Conservation (phyloP, 2,329 filamentous ascomycete species). For the Diaporthe humulicola region DNA sequence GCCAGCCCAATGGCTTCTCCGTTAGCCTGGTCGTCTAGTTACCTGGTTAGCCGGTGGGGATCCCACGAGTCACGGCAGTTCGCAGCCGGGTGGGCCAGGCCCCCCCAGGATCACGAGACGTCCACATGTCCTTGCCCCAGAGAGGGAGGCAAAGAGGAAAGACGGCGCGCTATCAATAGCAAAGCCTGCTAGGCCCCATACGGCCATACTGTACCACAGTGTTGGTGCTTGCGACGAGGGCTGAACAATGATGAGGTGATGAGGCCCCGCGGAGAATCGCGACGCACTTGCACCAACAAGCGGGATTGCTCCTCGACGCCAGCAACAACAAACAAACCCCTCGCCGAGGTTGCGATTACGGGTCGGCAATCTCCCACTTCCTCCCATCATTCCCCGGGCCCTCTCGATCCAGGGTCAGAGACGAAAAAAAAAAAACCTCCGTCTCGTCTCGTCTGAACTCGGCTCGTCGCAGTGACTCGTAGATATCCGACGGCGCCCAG, state of each 20-base stretch:
- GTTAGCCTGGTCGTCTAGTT: constrained; percentile 8
- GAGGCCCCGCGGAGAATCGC: constrained; percentile 6
- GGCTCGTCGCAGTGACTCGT: constrained; percentile 1
- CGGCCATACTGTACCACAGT: too few relatives aligned
- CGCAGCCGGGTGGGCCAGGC: constrained; percentile 6
- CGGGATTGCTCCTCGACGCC: not conserved
- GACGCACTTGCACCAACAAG: constrained; percentile 12
- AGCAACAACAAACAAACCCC: not conserved
- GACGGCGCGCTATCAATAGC: constrained; percentile 21
- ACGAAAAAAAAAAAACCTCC: not conserved
- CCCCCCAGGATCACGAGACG: not conserved
- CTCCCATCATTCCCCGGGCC: not conserved
- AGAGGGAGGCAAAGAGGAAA: too few relatives aligned
- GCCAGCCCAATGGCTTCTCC: not conserved
- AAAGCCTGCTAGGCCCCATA: constrained; percentile 21
- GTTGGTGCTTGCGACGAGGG: not conserved
- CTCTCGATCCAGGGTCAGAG: not conserved
- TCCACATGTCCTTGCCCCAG: constrained; percentile 6
- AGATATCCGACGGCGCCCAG: constrained; percentile 20
- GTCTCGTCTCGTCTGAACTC: constrained; percentile 17
- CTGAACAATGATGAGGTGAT: not conserved
- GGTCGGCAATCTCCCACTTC: not conserved
- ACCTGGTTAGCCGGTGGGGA: constrained; percentile 21
- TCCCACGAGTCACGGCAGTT: constrained; percentile 31
- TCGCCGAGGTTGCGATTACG: not conserved